Evolutionary conservation across 2,329 filamentous ascomycete genomes (phyloP), one percentile per base, ranked within the genome.

Genomic region (Stagonosporopsis cucurbitacearum): DNA sequence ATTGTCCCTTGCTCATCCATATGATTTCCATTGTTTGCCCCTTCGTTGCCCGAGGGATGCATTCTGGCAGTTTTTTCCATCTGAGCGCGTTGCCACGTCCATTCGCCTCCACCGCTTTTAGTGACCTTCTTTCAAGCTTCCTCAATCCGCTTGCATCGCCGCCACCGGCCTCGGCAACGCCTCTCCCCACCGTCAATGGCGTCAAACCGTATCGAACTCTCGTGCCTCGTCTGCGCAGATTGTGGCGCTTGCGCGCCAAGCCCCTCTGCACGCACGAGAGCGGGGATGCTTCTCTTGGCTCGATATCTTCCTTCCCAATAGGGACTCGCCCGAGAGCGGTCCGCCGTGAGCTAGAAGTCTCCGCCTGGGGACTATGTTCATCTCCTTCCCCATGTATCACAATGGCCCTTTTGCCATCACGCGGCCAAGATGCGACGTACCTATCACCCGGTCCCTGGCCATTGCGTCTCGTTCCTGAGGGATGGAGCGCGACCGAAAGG

Each of bases 291-390:
- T 25, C 2, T 49, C 54, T 57, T 57, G 61, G 67, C 66, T 40
- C 22, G 54, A 54, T 61, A 36, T 40, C 32, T 63, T 62, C 65
- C 58, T 63, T 65, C 64, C 66, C 65, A 71, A 68, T 71, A 54
- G 68, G 57, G 59, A 15, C 13, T 22, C 45, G 26, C 43, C 60
- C 58, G 58, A 54, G 40, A 50, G 41, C 26, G 33, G 42, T 49
- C 53, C 45, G 45, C 49, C 15, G 17, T 50, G 54, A 45, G 49
- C 58, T 61, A 57, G 49, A 54, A 32, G 43, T 53, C 20, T 60
- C 60, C 56, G 60, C 60, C 62, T 19, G 53, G 53, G 26, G 50
- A 54, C 48, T 57, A 58, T 40, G 54, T 50, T 57, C 52, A 47
- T 60, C 64, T 62, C 64, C 60, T 66, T 65, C 64, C 64, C 50